Evolutionary conservation across 768 basidiomycete genomes (phyloP).

Genomic region (Panaeolus cyanescens): DNA sequence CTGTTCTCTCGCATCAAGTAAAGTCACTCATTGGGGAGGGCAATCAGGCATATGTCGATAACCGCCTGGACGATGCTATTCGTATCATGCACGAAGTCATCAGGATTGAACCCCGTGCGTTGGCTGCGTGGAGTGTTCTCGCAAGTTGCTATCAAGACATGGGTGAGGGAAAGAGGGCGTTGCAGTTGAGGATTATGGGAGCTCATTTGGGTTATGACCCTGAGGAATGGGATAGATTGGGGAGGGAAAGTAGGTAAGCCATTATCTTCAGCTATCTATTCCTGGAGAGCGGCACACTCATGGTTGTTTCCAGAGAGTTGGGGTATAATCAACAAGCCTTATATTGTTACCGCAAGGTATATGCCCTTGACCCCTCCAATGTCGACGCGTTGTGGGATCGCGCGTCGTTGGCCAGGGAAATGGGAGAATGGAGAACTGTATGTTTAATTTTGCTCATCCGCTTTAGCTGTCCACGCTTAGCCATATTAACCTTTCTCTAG

Average conservation of each 20-base stretch:
- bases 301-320: slow-evolving; percentile 40
- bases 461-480: neutral
- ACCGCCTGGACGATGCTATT: slow-evolving; percentile 65
- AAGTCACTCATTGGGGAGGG: slow-evolving; percentile 79
- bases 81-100: slow-evolving; percentile 90
- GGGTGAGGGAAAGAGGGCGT: slow-evolving; percentile 65
- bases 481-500: slow-evolving; percentile 34
- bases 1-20: slow-evolving; percentile 69
- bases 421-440: slow-evolving; percentile 70
- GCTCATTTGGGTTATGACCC: slow-evolving; percentile 84
- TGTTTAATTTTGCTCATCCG: slow-evolving; percentile 14
- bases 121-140: slow-evolving; percentile 84
- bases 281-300: too few relatives aligned
- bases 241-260: slow-evolving; percentile 66
- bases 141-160: slow-evolving; percentile 82
- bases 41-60: slow-evolving; percentile 83
- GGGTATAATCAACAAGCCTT: slow-evolving; percentile 84
- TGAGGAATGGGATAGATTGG: slow-evolving; percentile 88
- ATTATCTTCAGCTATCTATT: neutral
- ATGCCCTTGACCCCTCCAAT: slow-evolving; percentile 77
- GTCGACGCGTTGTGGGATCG: slow-evolving; percentile 90
- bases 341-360: slow-evolving; percentile 88
- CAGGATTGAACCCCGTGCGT: slow-evolving; percentile 86
- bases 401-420: slow-evolving; percentile 76
- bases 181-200: slow-evolving; percentile 87